Evolutionary conservation across 169 alveolate species (phyloP), one percentile per base, ranked within the genome.

Genomic region (Plasmodium vivax): DNA sequence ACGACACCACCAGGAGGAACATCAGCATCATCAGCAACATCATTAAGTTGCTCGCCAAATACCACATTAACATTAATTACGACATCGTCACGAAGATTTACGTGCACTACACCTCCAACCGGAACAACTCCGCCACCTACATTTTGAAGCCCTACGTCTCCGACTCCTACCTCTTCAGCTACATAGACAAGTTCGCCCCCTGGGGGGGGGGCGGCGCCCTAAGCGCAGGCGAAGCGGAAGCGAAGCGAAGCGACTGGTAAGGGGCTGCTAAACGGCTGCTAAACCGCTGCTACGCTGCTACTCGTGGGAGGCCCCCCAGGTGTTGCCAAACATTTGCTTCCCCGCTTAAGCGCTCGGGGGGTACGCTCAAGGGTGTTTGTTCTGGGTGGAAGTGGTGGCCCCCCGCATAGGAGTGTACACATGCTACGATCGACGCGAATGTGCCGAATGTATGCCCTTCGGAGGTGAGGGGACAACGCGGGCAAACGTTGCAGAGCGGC

Each of bases 21-120:
- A 95, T 95, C 41, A 82, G 94, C 80, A 95, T 94, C 38, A 68
- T 95, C 72, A 84, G 96, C 51, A 85, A 88, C 43, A 95, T 95
- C 34, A 95, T 95, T 71, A 81, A 92, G 36, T 62, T 80, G 38
- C 90, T 95, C 8, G 95, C 96, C 10, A 94, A 84, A 3, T 85
- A 84, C 8, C 83, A 85, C 80, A 93, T 95, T 14, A 83, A 91
- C 83, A 95, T 95, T 75, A 90, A 82, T 51, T 92, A 77, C 75
- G 85, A 75, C 30, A 92, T 93, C 27, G 62, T 95, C 56, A 85
- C 93, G 34, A 95, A 95, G 72, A 95, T 93, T 58, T 95, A 82
- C 62, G 74, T 92, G 85, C 92, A 92, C 10, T 92, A 92, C 54
- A 82, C 92, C 3, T 43, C 95, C 27, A 81, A 82, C 54, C 82